A percentile compares a stretch with the other conserved stretches of the same genome.
These are phyloP conservation scores for Scedosporium apiospermum DNA, from an alignment of 2,329 filamentous ascomycete species.

Conservation along the genomic window DNA sequence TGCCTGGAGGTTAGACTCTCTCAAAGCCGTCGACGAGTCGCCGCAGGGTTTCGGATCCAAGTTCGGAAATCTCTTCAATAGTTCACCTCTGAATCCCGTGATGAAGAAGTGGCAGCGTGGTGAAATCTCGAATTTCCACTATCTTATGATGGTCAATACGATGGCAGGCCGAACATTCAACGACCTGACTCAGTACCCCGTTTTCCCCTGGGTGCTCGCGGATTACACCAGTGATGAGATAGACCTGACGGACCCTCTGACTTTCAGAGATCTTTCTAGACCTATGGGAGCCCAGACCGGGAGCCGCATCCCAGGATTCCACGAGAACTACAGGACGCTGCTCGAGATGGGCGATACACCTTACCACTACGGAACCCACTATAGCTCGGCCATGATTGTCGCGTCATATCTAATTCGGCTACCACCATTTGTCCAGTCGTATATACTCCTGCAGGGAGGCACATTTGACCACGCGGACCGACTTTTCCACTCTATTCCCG, in stretches of 20 bases:
- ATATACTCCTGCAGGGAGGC: slow-evolving; percentile 87
- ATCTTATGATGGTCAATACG: slow-evolving; percentile 96
- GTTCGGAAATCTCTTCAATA: slow-evolving; percentile 86
- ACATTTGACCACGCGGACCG: slow-evolving; percentile 93
- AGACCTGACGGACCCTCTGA: slow-evolving; percentile 72
- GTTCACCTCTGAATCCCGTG: slow-evolving; percentile 69
- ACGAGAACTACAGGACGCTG: slow-evolving; percentile 77
- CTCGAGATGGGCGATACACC: slow-evolving; percentile 86
- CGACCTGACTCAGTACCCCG: slow-evolving; percentile 93
- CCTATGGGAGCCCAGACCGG: slow-evolving; percentile 90
- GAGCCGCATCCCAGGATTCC: slow-evolving; percentile 67
- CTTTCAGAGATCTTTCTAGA: slow-evolving; percentile 85
- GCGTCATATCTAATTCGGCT: slow-evolving; percentile 91
- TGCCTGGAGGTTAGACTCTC: slow-evolving; percentile 80
- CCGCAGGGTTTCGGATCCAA: slow-evolving; percentile 67
- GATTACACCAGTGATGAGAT: slow-evolving; percentile 93
- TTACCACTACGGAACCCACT: slow-evolving; percentile 97
- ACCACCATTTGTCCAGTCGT: slow-evolving; percentile 93
- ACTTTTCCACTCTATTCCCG: slow-evolving; percentile 86
- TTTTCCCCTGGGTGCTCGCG: slow-evolving; percentile 94
- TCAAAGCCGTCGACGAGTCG: slow-evolving; percentile 55
- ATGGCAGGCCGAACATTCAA: slow-evolving; percentile 97
- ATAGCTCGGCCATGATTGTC: slow-evolving; percentile 98
- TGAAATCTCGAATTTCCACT: slow-evolving; percentile 97
- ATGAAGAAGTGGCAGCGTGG: slow-evolving; percentile 87